A percentile compares a stretch with the other conserved stretches of the same genome.
phyloP scores from a whole-genome alignment of 2,329 filamentous ascomycete genomes.

The Lanzia echinophila region DNA sequence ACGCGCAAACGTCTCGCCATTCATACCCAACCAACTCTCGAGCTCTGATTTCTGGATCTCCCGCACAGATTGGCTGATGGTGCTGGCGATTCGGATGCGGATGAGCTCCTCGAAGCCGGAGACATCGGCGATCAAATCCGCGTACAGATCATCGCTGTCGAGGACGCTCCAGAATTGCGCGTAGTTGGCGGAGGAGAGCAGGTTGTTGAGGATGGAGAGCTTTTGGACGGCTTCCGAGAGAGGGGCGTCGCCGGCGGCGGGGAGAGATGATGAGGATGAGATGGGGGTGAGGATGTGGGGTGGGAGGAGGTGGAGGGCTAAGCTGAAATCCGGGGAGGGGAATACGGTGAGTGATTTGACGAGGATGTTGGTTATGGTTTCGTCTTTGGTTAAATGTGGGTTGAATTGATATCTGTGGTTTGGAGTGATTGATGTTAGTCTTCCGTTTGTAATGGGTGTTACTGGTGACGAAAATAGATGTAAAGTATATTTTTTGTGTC shows the following conservation, averaged over 20 bases:
- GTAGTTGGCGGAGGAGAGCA: constrained; percentile 89
- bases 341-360: constrained; percentile 97
- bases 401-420: constrained; percentile 91
- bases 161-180: constrained; percentile 87
- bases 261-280: constrained; percentile 40
- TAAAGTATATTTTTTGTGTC: constrained; percentile 11
- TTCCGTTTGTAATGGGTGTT: neutral
- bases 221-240: constrained; percentile 80
- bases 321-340: constrained; percentile 89
- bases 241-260: constrained; percentile 53
- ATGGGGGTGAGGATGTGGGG: constrained; percentile 66
- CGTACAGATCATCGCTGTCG: constrained; percentile 90
- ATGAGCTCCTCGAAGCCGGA: constrained; percentile 92
- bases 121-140: constrained; percentile 90
- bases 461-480: constrained; percentile 7
- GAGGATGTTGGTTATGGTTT: constrained; percentile 97
- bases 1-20: constrained; percentile 60
- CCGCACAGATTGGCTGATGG: constrained; percentile 74
- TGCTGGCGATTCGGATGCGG: constrained; percentile 80
- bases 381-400: constrained; percentile 92
- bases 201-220: constrained; percentile 60
- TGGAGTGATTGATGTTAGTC: constrained; percentile 2
- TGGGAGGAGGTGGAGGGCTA: constrained; percentile 88
- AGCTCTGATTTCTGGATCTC: constrained; percentile 63
- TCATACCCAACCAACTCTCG: constrained; percentile 70